Conservation (phyloP, 345 rosid genomes). For the Murraya paniculata region DNA sequence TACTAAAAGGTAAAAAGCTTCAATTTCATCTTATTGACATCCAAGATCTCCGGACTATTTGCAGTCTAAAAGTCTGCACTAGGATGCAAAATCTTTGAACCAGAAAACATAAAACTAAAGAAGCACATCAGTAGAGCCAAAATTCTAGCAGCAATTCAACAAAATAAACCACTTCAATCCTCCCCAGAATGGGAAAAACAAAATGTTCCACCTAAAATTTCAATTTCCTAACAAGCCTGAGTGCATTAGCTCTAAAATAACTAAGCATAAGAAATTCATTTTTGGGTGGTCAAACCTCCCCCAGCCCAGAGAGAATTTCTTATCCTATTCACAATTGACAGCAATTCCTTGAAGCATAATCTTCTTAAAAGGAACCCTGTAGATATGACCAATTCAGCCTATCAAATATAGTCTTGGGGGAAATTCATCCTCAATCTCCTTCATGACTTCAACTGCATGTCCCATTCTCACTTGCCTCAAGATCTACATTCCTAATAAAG, state of each 20-base stretch:
- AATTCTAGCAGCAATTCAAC: not conserved
- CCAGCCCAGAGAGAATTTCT: not conserved
- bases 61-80: not conserved
- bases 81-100: not conserved
- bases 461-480: not conserved
- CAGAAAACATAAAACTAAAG: not conserved
- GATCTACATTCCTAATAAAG: not conserved
- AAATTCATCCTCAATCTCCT: not conserved
- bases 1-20: not conserved
- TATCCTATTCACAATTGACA: not conserved
- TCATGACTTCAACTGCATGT: not conserved
- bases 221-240: not conserved
- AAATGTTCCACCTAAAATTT: not conserved
- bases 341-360: not conserved
- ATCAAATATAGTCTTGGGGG: not conserved
- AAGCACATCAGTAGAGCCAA: not conserved
- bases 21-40: not conserved
- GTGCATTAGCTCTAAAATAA: not conserved
- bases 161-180: not conserved
- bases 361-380: not conserved
- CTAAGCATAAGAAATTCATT: not conserved
- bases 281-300: not conserved
- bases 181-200: not conserved
- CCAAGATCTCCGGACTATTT: not conserved
- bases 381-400: constrained; percentile 4